These are phyloP conservation scores for Quercus phellos DNA, from an alignment of 331 rosid species.

Conservation along the genomic window DNA sequence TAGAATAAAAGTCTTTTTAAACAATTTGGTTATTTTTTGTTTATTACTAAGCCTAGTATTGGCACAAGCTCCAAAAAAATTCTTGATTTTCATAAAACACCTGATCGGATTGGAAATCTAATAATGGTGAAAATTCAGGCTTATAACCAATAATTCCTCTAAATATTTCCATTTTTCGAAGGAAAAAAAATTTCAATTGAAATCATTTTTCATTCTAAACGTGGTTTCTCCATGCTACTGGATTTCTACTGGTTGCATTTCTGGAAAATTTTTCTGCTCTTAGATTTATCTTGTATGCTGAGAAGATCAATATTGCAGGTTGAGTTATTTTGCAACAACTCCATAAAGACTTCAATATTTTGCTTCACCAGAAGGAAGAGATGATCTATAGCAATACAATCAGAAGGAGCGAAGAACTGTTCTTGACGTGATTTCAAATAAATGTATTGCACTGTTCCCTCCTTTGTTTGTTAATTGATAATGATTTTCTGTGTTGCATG, in stretches of 20 bases:
- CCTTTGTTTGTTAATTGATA: not conserved
- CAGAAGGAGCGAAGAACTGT: slow-evolving; percentile 89
- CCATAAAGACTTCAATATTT: slow-evolving; percentile 80
- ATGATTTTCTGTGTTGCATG: not conserved
- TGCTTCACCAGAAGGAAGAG: slow-evolving; percentile 94
- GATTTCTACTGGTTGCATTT: not conserved
- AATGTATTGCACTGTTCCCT: slow-evolving; percentile 9
- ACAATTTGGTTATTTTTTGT: no score
- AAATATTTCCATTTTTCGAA: not conserved
- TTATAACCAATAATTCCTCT: not conserved
- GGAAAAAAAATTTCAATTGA: not conserved
- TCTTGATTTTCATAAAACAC: no score
- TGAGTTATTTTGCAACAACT: slow-evolving; percentile 71
- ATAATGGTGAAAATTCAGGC: no score
- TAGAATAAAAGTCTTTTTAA: no score
- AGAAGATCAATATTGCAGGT: slow-evolving; percentile 41
- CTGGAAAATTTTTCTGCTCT: not conserved
- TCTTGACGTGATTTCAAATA: slow-evolving; percentile 60
- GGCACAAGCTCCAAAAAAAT: no score
- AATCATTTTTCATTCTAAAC: not conserved
- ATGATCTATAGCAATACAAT: slow-evolving; percentile 89
- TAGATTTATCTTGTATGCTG: not conserved
- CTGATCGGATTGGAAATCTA: no score
- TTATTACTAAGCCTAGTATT: no score
- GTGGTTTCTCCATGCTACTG: not conserved